Base-by-base conservation (phyloP, 2,329 filamentous ascomycete species). In the Xylariaceae sp. region DNA sequence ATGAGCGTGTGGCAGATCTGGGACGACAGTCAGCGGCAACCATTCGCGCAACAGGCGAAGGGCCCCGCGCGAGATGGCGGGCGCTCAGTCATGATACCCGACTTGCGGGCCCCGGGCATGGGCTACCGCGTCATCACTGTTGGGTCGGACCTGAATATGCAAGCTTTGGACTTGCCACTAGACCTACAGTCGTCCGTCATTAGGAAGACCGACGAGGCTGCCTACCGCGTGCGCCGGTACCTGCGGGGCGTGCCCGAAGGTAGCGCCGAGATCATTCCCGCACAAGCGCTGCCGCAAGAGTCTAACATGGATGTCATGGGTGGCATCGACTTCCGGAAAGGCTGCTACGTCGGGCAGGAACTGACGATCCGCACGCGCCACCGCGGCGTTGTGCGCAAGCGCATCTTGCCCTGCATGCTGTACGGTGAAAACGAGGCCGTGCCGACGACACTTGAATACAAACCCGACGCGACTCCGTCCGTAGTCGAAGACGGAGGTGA, bases 321-420 rank as follows among this genome's bases (percentile, higher is more conserved):
- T 44, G 95, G 87, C 23, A 88, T 99, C 64, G 91, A 97, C 75
- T 99, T 95, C 78, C 87, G 87, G 70, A 99, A 99, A 78, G 95
- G 95, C 6, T 99, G 95, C 76, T 99, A 99, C 74, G 86, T 98
- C 6, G 95, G 95, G 0, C 95, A 99, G 76, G 95, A 99, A 74
- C 82, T 99, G 62, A 98, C 95, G 1, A 96, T 98, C 64, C 88
- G 95, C 37, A 99, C 95, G 1, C 89, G 93, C 72, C 95, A 99
- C 75, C 93, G 90, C 11, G 95, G 95, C 19, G 91, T 99, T 14
- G 91, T 99, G 36, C 83, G 95, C 60, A 96, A 97, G 80, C 84
- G 95, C 46, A 86, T 98, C 46, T 74, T 99, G 49, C 95, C 95
- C 0, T 87, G 94, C 29, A 76, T 89, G 63, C 69, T 97, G 14